Base-by-base conservation (phyloP, 495 filamentous ascomycete species). In the Tetracladium setigerum region DNA sequence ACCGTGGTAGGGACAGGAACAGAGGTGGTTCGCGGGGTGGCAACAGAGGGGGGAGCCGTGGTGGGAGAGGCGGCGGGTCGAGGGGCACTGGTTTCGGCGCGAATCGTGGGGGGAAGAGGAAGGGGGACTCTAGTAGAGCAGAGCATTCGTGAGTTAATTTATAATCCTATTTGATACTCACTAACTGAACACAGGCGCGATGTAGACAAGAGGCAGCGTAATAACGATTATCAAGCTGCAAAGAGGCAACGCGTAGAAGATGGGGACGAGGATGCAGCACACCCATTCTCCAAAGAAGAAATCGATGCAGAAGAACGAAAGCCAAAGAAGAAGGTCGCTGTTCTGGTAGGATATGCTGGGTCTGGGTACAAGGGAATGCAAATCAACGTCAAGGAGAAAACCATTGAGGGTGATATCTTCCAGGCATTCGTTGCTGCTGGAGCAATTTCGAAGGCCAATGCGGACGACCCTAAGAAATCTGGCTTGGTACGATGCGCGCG, bases 351-450 rank as follows among this genome's bases (percentile, higher is more conserved):
- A 5, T 98, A 98, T 61, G 87, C 88, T 17, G 92, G 92, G 19
- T 94, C 86, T n/a, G 94, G 94, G 12, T 98, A 98, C 67, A 89
- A 86, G 65, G 92, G 92, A 49, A 90, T 98, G 77, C 92, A 98
- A 63, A 79, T 96, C 49, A 78, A 76, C 55, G 64, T 67, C 44
- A 66, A 83, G 32, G 82, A 94, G 52, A 90, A 88, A 68, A 97
- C 89, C 1, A 96, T 98, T 46, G 92, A 97, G 62, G 89, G 92
- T n/a, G 92, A 98, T 56, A 70, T 98, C 0, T 98, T 98, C 60
- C 74, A 78, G 12, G 92, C 94, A 11, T 84, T 98, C 46, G 84
- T 98, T 30, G 79, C 77, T 7, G 87, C 90, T 16, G 87, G 89
- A 16, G 90, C 91, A 51, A 92, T 98, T 49, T 95, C 91, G 17